Percentiles rank a stretch among this genome's conserved stretches.
Conservation (phyloP, 2,329 filamentous ascomycete species). For the Sporothrix phasma region DNA sequence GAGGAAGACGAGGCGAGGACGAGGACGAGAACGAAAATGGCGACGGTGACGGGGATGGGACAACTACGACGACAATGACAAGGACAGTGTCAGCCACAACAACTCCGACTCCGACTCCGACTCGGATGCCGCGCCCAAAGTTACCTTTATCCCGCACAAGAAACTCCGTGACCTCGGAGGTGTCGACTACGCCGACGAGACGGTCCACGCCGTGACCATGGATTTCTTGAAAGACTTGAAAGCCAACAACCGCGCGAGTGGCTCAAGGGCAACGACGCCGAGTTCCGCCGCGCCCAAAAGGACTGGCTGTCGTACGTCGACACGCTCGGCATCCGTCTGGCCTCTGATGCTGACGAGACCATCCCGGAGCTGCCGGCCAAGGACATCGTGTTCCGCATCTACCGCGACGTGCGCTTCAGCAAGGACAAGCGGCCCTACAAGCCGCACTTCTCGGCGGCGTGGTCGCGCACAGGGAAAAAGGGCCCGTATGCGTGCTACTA, state of each 20-base stretch:
- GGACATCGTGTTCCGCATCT: slow-evolving; percentile 79
- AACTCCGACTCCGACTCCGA: slow-evolving; percentile 30
- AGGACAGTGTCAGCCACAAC: slow-evolving; percentile 23
- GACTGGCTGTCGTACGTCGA: slow-evolving; percentile 78
- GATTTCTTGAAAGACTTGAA: slow-evolving; percentile 49
- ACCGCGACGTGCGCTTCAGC: slow-evolving; percentile 76
- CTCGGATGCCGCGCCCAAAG: slow-evolving; percentile 27
- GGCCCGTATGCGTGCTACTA: slow-evolving; percentile 85
- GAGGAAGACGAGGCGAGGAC: slow-evolving; percentile 24
- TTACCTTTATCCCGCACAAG: slow-evolving; percentile 34
- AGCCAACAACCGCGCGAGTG: slow-evolving; percentile 48
- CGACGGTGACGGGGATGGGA: slow-evolving; percentile 21
- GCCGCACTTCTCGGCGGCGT: slow-evolving; percentile 71
- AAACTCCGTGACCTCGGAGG: slow-evolving; percentile 33
- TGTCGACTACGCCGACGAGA: slow-evolving; percentile 41
- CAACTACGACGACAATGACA: slow-evolving; percentile 20
- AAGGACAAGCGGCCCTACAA: slow-evolving; percentile 84
- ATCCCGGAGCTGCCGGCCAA: slow-evolving; percentile 79
- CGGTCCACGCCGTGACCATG: slow-evolving; percentile 48
- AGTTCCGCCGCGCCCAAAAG: slow-evolving; percentile 66
- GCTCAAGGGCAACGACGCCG: slow-evolving; percentile 64
- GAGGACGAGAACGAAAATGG: slow-evolving; percentile 20
- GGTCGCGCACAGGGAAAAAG: slow-evolving; percentile 80
- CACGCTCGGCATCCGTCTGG: slow-evolving; percentile 58
- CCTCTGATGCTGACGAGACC: slow-evolving; percentile 59